These are phyloP conservation scores for Aspergillus sp. DNA, from an alignment of 2,329 filamentous ascomycete genomes.

Conservation along the genomic window DNA sequence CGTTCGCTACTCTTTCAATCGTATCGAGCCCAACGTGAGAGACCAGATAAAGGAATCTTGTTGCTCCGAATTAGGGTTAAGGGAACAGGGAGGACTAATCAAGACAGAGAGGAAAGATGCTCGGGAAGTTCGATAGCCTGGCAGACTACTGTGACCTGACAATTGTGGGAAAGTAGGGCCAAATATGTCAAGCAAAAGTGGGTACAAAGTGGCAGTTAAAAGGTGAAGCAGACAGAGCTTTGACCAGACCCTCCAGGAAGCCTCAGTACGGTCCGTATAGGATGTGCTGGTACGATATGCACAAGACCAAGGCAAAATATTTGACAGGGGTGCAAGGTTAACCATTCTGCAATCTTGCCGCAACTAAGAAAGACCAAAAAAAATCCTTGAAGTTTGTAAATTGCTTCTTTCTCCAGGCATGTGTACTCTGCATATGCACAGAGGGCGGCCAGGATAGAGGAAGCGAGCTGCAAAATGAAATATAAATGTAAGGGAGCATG, in stretches of 20 bases:
- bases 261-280: conserved; percentile 14
- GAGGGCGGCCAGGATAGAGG: not conserved
- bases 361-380: conserved; percentile 18
- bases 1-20: not conserved
- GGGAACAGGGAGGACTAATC: not conserved
- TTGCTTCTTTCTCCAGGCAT: conserved; percentile 7
- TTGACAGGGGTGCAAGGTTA: conserved; percentile 22
- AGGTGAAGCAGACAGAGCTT: not conserved
- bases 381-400: conserved; percentile 24
- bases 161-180: not conserved
- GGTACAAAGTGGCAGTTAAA: conserved; percentile 13
- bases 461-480: not conserved
- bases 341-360: conserved; percentile 17
- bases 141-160: not conserved
- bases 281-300: conserved; percentile 25
- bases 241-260: conserved; percentile 1
- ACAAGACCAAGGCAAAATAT: conserved; percentile 31
- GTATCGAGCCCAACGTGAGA: not conserved
- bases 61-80: not conserved
- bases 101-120: not conserved
- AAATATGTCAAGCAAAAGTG: not conserved
- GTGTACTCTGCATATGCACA: not conserved
- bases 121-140: not conserved
- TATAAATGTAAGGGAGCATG: not conserved
- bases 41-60: not conserved